These are phyloP conservation scores for Chlamydomonas asymmetrica DNA, from an alignment of 139 green algal genomes.

Conservation along the genomic window DNA sequence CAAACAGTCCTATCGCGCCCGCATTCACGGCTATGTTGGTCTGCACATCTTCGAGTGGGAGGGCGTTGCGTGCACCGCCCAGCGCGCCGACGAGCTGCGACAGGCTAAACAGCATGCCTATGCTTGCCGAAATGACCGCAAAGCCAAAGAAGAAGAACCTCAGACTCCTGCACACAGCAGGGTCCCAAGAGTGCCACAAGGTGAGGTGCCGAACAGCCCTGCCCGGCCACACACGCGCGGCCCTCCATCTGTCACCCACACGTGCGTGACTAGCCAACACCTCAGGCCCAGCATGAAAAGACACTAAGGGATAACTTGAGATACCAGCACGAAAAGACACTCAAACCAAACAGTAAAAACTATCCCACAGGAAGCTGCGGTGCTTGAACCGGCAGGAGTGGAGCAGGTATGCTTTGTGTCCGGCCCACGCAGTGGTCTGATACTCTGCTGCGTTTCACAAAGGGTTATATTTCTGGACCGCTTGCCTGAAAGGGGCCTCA, in stretches of 20 bases:
- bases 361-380: background rate
- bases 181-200: background rate
- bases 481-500: slow-evolving; percentile 29
- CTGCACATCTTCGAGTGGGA: slow-evolving; percentile 54
- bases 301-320: background rate
- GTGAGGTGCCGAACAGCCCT: background rate
- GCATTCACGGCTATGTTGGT: slow-evolving; percentile 77
- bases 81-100: slow-evolving; percentile 70
- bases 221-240: background rate
- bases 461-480: background rate
- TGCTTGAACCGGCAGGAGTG: background rate
- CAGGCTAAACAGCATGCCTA: slow-evolving; percentile 66
- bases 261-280: background rate
- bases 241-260: background rate
- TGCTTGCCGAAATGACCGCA: slow-evolving; percentile 41
- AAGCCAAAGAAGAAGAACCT: slow-evolving; percentile 78
- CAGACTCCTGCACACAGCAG: slow-evolving; percentile 30
- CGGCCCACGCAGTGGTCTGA: background rate
- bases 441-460: background rate
- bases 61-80: slow-evolving; percentile 49
- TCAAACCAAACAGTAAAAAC: background rate
- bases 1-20: slow-evolving; percentile 43
- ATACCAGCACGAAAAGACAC: background rate
- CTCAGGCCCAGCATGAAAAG: background rate
- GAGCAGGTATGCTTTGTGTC: background rate